Evolutionary conservation across 768 basidiomycete genomes (phyloP), one percentile per base, ranked within the genome.

Genomic region (Mycena venus): DNA sequence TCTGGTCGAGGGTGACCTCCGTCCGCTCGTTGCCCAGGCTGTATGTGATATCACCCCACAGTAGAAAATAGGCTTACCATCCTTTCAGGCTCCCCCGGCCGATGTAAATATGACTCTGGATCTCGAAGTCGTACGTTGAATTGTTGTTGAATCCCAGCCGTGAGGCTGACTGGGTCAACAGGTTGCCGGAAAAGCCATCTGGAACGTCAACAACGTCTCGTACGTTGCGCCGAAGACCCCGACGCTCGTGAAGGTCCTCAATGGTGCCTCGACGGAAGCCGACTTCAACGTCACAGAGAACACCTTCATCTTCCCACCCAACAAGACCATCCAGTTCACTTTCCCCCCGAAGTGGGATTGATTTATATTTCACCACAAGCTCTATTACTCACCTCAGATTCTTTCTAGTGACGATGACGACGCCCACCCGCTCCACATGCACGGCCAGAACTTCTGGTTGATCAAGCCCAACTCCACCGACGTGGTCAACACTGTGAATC

Each of bases 401-500:
- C 32, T 58, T 47, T 21, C 42, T 10, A 60, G 32, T 27, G 29
- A 61, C 32, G 42, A 34, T 60, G 34, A 49, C 55, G 49, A 25
- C 23, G 44, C 55, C 51, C 61, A 82, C 77, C 81, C 36, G 34
- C 80, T 75, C 80, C 74, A 76, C 59, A 75, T 82, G 75, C 82
- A 82, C 78, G 80, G 80, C 19, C 85, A 83, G 56, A 72, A 85
- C 44, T 87, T 86, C 79, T 84, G 80, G 74, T 82, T 88, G 25
- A 79, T 88, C 68, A 86, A 88, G 75, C 84, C 78, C 67, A 84
- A 83, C 60, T 73, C 77, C 15, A 77, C 83, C 38, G 77, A 80
- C 21, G 62, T 49, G 47, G 78, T 81, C 32, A 86, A 86, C 75
- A 81, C 82, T 5, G 87, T 86, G 44, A 87, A 93, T 79, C 92